Percentiles rank a stretch among this genome's conserved stretches.
These are phyloP conservation scores for Metschnikowia aberdeeniae DNA, from an alignment of 805 yeast genomes.

Conservation along the genomic window DNA sequence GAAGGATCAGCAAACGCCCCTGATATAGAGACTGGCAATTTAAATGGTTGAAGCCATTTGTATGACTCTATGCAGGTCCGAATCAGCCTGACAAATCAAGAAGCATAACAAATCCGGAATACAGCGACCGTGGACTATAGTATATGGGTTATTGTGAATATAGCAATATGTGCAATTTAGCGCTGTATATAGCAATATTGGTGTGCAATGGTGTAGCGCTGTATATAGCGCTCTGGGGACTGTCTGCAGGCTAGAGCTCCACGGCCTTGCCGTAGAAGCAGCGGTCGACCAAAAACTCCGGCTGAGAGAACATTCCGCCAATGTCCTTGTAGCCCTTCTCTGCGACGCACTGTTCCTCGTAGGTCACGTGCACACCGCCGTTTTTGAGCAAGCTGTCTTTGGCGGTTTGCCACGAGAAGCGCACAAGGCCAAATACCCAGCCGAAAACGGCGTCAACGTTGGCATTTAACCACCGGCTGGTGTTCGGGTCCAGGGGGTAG, in stretches of 20 bases:
- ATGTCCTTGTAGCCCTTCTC: conserved; percentile 30
- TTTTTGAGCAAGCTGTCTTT: conserved; percentile 60
- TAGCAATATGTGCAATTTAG: background rate
- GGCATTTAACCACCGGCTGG: conserved; percentile 67
- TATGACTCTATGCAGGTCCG: no score
- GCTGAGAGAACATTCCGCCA: conserved; percentile 15
- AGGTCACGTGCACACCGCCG: conserved; percentile 52
- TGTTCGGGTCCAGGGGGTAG: conserved; percentile 89
- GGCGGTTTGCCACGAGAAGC: conserved; percentile 95
- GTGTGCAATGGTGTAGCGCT: background rate
- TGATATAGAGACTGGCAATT: no score
- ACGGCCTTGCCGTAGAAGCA: conserved; percentile 13
- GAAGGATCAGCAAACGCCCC: no score
- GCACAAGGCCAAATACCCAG: conserved; percentile 67
- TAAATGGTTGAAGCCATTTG: no score
- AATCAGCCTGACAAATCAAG: no score
- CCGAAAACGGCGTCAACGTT: conserved; percentile 75
- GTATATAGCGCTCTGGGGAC: background rate
- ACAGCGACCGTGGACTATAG: no score
- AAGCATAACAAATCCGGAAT: no score
- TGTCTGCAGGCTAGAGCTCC: conserved; percentile 4
- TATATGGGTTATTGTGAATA: no score
- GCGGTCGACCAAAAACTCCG: conserved; percentile 8
- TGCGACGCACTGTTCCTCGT: conserved; percentile 49
- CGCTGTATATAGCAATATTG: no score